Conservation (phyloP, 2,329 filamentous ascomycete species). For the Aspergillus thermomutatus region DNA sequence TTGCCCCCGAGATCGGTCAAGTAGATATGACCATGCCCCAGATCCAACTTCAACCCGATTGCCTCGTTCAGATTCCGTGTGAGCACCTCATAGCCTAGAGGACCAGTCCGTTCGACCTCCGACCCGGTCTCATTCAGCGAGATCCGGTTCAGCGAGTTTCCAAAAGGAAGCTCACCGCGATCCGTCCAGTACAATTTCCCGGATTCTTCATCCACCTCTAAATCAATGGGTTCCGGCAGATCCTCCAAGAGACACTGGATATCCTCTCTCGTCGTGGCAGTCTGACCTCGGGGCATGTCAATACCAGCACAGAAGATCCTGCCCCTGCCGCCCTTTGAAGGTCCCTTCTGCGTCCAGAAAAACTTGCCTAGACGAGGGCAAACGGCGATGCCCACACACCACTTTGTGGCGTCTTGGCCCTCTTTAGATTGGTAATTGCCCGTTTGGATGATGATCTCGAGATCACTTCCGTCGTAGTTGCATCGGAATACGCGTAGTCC, state of each 20-base stretch:
- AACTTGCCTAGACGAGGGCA: constrained; percentile 43
- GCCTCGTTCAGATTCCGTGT: constrained; percentile 43
- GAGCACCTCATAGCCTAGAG: constrained; percentile 19
- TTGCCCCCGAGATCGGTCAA: constrained; percentile 28
- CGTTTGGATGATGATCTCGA: constrained; percentile 40
- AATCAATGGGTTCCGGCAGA: constrained; percentile 57
- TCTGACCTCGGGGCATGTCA: constrained; percentile 33
- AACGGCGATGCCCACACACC: constrained; percentile 58
- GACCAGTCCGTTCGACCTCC: constrained; percentile 26
- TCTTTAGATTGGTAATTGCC: constrained; percentile 27
- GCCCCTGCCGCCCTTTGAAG: constrained; percentile 49
- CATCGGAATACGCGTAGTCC: constrained; percentile 37
- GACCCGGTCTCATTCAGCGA: constrained; percentile 12
- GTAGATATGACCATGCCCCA: constrained; percentile 16
- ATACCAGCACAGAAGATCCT: constrained; percentile 53
- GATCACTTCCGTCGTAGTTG: constrained; percentile 33
- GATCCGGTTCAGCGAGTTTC: constrained; percentile 52
- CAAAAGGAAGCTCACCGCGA: constrained; percentile 54
- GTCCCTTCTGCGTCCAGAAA: constrained; percentile 62
- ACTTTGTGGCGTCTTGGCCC: constrained; percentile 39
- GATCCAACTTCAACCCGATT: constrained; percentile 44
- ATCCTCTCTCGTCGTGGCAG: constrained; percentile 38
- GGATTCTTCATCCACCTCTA: constrained; percentile 50
- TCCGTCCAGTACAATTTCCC: constrained; percentile 59
- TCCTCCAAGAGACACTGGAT: constrained; percentile 42